Evolutionary conservation across 1,284 basidiomycete genomes (phyloP).

Genomic region (Cryptococcus wingfieldii): DNA sequence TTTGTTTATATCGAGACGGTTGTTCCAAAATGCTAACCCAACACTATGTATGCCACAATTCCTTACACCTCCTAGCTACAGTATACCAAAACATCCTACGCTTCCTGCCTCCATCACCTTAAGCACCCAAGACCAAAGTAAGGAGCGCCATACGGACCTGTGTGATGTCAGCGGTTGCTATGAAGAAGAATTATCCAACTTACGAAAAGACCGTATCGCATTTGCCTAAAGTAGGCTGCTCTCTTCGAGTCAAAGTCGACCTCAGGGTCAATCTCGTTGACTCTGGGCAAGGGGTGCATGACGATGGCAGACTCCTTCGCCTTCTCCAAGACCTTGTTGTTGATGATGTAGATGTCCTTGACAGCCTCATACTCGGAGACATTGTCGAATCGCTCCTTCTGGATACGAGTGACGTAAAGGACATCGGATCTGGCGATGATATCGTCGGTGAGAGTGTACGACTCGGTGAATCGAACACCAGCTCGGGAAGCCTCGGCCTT

Average conservation of each 20-base stretch:
- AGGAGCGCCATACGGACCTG: constrained; percentile 74
- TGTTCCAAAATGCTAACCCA: no score
- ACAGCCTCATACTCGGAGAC: constrained; percentile 83
- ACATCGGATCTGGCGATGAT: constrained; percentile 93
- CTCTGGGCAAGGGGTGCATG: constrained; percentile 93
- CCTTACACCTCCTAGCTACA: no score
- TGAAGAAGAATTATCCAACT: constrained; percentile 44
- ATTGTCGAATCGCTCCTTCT: constrained; percentile 87
- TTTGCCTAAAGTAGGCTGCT: constrained; percentile 97
- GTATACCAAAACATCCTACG: no score
- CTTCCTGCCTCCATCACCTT: background rate
- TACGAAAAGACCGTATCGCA: constrained; percentile 96
- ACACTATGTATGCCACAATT: no score
- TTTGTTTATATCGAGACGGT: no score
- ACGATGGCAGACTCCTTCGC: constrained; percentile 97
- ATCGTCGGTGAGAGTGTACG: constrained; percentile 83
- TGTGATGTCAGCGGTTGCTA: constrained; percentile 1
- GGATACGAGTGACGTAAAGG: constrained; percentile 91
- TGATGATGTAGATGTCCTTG: constrained; percentile 88
- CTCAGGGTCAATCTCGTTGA: constrained; percentile 96
- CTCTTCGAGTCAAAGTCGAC: constrained; percentile 94
- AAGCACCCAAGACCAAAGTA: constrained; percentile 60
- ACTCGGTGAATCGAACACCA: constrained; percentile 72
- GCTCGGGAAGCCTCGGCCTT: constrained; percentile 77
- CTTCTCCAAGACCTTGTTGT: constrained; percentile 84